phyloP scores from a whole-genome alignment of 495 filamentous ascomycete species.

The Aspergillus bertholletiae region DNA sequence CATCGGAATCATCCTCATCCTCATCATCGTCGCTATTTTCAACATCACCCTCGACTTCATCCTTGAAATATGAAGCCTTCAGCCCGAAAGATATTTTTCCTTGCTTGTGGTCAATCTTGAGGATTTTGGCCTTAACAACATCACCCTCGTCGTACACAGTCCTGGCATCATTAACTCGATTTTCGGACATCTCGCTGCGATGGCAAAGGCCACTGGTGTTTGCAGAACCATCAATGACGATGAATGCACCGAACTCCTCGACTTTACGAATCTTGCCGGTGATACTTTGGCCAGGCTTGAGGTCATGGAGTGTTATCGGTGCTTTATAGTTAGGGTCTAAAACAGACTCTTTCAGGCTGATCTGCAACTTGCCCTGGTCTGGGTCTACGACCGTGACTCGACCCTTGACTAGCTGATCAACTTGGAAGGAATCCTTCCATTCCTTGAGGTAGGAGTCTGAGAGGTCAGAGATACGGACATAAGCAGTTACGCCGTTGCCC shows the following conservation, averaged over 20 bases:
- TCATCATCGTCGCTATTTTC: constrained; percentile 49
- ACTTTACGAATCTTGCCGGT: constrained; percentile 90
- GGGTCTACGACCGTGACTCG: constrained; percentile 68
- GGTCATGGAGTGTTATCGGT: constrained; percentile 62
- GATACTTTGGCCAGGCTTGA: constrained; percentile 73
- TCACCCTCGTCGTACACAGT: constrained; percentile 87
- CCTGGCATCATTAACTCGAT: constrained; percentile 69
- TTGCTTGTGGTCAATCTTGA: constrained; percentile 70
- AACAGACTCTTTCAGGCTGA: constrained; percentile 81
- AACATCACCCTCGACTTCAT: constrained; percentile 58
- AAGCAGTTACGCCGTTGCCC: constrained; percentile 73
- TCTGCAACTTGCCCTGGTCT: constrained; percentile 65
- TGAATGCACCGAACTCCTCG: constrained; percentile 91
- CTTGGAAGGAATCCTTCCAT: constrained; percentile 85
- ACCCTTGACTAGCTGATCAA: constrained; percentile 85
- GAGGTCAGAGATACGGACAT: constrained; percentile 79
- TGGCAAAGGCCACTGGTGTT: constrained; percentile 94
- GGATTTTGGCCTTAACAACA: constrained; percentile 80
- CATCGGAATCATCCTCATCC: constrained; percentile 44
- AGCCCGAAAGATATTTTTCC: constrained; percentile 81
- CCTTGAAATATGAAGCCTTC: constrained; percentile 86
- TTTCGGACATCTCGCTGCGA: constrained; percentile 82
- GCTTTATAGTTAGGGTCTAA: constrained; percentile 76
- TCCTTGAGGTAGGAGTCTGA: constrained; percentile 91
- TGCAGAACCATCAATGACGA: constrained; percentile 76